A percentile compares a stretch with the other conserved stretches of the same genome.
phyloP scores from a whole-genome alignment of 2,329 filamentous ascomycete species.

The Fusarium decemcellulare region DNA sequence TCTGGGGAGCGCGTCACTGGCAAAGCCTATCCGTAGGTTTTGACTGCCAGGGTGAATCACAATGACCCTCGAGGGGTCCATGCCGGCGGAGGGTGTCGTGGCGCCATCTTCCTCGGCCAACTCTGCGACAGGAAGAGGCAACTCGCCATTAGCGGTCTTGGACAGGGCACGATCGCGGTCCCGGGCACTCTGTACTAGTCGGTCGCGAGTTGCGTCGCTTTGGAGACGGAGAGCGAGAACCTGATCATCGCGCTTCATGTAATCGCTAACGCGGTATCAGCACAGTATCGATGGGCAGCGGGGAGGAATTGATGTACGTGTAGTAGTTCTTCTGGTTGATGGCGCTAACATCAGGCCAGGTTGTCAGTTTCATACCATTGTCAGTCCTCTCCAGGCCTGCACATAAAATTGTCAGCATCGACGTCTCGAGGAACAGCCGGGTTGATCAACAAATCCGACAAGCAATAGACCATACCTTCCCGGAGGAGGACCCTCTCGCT shows the following conservation, averaged over 20 bases:
- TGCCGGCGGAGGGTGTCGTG: conserved; percentile 69
- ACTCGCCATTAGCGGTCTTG: conserved; percentile 77
- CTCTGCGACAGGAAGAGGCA: conserved; percentile 72
- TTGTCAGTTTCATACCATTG: conserved; percentile 97
- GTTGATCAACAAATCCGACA: conserved; percentile 17
- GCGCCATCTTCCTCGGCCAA: conserved; percentile 71
- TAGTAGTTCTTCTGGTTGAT: conserved; percentile 99
- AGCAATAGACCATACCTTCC: conserved; percentile 62
- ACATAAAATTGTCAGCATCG: conserved; percentile 40
- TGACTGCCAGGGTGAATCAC: conserved; percentile 97
- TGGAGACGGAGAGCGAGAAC: conserved; percentile 90
- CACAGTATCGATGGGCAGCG: conserved; percentile 1
- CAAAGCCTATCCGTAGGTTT: conserved; percentile 92
- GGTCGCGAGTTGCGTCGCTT: conserved; percentile 87
- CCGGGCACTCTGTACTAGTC: conserved; percentile 87
- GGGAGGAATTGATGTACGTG: conserved; percentile 69
- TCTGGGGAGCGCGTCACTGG: conserved; percentile 95
- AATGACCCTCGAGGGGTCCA: conserved; percentile 90
- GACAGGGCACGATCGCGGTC: conserved; percentile 90
- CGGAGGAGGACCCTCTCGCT: conserved; percentile 75
- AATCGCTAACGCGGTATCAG: conserved; percentile 75
- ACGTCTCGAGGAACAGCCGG: conserved; percentile 29
- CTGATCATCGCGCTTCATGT: conserved; percentile 98
- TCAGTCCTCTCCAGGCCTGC: conserved; percentile 94
- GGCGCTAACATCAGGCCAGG: conserved; percentile 90